Evolutionary conservation across 495 filamentous ascomycete species (phyloP), one percentile per base, ranked within the genome.

Genomic region (Parathielavia hyrcaniae): DNA sequence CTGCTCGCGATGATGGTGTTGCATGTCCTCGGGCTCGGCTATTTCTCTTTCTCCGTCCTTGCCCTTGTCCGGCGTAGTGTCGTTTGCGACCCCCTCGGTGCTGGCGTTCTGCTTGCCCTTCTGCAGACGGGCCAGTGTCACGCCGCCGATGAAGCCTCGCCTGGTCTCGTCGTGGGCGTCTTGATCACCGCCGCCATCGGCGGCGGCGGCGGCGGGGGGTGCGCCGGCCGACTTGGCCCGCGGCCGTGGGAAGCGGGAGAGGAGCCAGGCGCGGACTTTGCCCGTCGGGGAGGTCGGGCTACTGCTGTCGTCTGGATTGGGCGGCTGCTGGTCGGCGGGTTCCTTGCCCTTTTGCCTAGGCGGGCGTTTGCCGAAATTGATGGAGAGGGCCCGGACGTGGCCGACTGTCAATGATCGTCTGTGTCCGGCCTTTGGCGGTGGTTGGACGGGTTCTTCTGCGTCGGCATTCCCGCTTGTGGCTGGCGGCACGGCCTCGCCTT

Each of bases 241-340:
- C 1, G 62, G 57, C 8, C 79, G 75, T 0, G 75, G 71, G 41
- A 86, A 73, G 50, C 76, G 79, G 9, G 69, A 77, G 62, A 81
- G 83, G 44, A 88, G 69, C 84, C 84, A 88, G 45, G 75, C 74
- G 53, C 79, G 85, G 39, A 86, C 72, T 57, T 79, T 71, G 34
- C 61, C 60, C 4, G 67, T 67, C 30, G 75, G 72, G 0, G 66
- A 67, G 2, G 64, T 65, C 0, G 41, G 14, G 17, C 49, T 30
- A 2, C 60, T 30, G 4, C 60, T 54, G 8, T 50, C 59, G 11
- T 60, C 59, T 11, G 58, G 45, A 13, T 22, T 62, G 39, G 55
- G 19, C 5, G 50, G 46, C 30, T 48, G 46, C 30, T 48, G 39
- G 14, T 57, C 57, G 0, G 51, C 55, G 5, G 61, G 14, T 17